Evolutionary conservation across 257 asterid species (phyloP), one percentile per base, ranked within the genome.

Genomic region (Rubia yunnanensis): DNA sequence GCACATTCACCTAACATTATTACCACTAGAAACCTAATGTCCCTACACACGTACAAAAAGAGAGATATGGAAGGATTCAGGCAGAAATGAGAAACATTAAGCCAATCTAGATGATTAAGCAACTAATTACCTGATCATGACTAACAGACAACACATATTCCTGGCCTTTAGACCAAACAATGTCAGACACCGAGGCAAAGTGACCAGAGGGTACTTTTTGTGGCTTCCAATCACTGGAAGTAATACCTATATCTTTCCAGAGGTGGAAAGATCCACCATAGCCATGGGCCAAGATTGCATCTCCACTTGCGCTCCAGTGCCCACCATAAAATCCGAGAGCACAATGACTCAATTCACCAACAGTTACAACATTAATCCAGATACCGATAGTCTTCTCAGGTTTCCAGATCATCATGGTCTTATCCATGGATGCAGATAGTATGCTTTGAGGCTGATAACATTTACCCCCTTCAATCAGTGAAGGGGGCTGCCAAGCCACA

Each of bases 361-460:
- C 99, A 22, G 97, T 86, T 63, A 92, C 99, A 79, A 92, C 85
- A 71, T 92, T 92, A 73, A 89, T 89, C 99, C 99, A 92, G 71
- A 92, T 86, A 74, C 99, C 97, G 67, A 87, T 86, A 34, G 88
- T 82, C 87, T 83, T 92, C 72, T 92, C 99, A 3, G 99, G 99
- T 79, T 87, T 83, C 99, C 99, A 92, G 70, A 89, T 83, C 99
- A 89, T 86, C 99, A 92, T 92, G 65, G 99, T 92, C 83, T 89
- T 92, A 75, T 92, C 99, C 99, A 89, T 92, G 53, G 99, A 92
- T 52, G 97, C 85, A 56, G 99, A 92, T 72, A 92, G 83, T 74
- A 92, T 78, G 83, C 95, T 86, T 72, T 84, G 97, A 53, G 95
- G 95, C 66, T 89, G 99, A 77, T 74, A 70, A 66, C 78, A 84